phyloP scores from a whole-genome alignment of 148 eudicot species.

The Rhododendron simsii region DNA sequence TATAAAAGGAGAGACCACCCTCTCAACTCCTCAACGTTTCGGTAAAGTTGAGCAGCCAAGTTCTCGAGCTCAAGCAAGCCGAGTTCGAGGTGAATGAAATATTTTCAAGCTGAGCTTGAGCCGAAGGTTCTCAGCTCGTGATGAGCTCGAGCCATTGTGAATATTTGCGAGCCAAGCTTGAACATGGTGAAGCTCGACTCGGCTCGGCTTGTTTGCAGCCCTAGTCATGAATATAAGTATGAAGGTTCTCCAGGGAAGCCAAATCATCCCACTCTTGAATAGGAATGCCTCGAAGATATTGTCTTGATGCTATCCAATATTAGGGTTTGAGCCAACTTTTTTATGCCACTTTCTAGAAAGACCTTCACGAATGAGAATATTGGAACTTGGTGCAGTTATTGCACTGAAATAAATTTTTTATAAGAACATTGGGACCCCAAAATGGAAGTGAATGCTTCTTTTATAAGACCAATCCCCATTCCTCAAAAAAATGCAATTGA shows the following conservation, averaged over 20 bases:
- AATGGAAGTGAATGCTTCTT: not conserved
- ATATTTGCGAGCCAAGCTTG: too few species aligned
- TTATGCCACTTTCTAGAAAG: not conserved
- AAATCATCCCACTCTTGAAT: not conserved
- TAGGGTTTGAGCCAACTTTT: not conserved
- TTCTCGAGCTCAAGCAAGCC: too few species aligned
- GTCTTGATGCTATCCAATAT: not conserved
- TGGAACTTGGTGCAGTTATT: not conserved
- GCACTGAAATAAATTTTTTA: not conserved
- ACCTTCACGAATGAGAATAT: not conserved
- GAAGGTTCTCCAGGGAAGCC: not conserved
- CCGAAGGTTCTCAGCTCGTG: too few species aligned
- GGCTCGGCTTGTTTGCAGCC: too few species aligned
- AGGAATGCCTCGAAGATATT: not conserved
- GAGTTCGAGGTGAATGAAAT: too few species aligned
- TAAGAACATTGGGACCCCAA: too few species aligned
- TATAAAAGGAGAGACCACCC: too few species aligned
- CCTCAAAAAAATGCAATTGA: not conserved
- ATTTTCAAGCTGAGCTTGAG: too few species aligned
- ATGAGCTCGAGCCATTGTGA: too few species aligned
- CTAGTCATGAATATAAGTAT: not conserved
- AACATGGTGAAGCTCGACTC: too few species aligned
- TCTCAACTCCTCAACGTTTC: too few species aligned
- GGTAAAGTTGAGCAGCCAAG: too few species aligned
- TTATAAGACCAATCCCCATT: not conserved